Base-by-base conservation (phyloP, 371 early-diverging fungal species). In the Mucor velutinosus region DNA sequence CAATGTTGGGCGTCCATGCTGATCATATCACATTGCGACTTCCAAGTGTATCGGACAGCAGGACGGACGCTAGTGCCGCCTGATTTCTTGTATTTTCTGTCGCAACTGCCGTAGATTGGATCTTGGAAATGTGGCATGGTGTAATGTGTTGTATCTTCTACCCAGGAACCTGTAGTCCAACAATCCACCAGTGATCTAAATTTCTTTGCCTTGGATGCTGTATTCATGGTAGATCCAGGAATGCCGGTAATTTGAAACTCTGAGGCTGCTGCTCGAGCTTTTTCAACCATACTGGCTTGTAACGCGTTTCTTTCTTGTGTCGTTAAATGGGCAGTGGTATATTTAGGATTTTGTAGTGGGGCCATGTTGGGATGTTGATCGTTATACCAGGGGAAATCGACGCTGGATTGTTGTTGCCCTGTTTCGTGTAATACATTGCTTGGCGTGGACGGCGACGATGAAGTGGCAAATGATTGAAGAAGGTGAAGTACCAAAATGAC, bases 81-180 rank as follows among this genome's bases (percentile, higher is more conserved):
- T 17, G 51, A 64, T 12, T 69, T 65, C 27, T 66, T 63, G 32
- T 62, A 62, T 43, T 61, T 70, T 17, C 76, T 67, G 63, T 81
- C 80, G 55, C 86, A 85, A 12, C 53, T 69, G 2, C 76, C 74
- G 61, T 72, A 85, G 0, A 73, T 7, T 3, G 85, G 75, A 47
- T 85, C 85, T 61, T 83, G 83, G 11, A 79, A 76, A 57, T 85
- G 85, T 14, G 49, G 56, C 64, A 78, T 53, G 5, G 32, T 41
- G 39, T 64, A 58, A 23, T 41, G 53, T n/a, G 6, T 32, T 33
- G 10, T 56, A 21, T 58, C 63, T 15, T 60, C 43, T 6, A 68
- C 65, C 81, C 78, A 76, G 10, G 56, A 25, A 4, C 75, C 74
- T 8, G 66, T 49, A 37, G 74, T 76, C 66, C 79, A 74, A 41